Evolutionary conservation across 2,329 filamentous ascomycete species (phyloP), one percentile per base, ranked within the genome.

Genomic region (Colletotrichum tropicicola): DNA sequence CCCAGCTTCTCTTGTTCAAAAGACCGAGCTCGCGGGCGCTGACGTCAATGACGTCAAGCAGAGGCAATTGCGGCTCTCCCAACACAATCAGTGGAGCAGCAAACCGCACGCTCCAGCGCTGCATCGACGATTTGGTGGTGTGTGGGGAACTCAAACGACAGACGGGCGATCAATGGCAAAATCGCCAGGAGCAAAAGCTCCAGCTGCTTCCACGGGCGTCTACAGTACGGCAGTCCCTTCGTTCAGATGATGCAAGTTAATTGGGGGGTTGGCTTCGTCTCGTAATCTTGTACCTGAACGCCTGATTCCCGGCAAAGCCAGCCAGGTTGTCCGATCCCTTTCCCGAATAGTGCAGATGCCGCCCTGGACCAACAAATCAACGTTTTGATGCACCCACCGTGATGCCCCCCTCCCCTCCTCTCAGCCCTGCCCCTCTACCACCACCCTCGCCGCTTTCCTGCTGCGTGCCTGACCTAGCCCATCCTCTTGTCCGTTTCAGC

Each of bases 401-500:
- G 32, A 27, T 48, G 43, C 30, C 27, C 45, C 23, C 39, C 35
- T 13, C 30, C 27, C 45, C 23, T 49, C 35, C 13, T n/a, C 43
- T 48, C 45, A 59, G 56, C 45, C 45, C 43, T 54, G n/a, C 51
- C 25, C 17, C 41, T 30, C 45, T 35, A 3, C 23, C 27, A 23
- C 39, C 30, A 32, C 25, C 35, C 15, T 17, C 27, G 27, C 43
- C 48, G 17, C 12, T 15, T 19, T n/a, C 17, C 44, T 28, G 17
- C 15, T 30, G 6, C 19, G 8, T 37, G 13, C n/a, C 19, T 45
- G 52, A 19, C 49, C 73, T 69, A 85, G 4, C 71, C 78, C 70
- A 84, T 75, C 67, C 85, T 78, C 70, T 80, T 84, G 69, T 88
- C 85, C 21, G 80, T 80, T 70, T 87, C 86, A 3, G 81, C 84